Evolutionary conservation across 345 rosid species (phyloP), one percentile per base, ranked within the genome.

Genomic region (Mercurialis annua): DNA sequence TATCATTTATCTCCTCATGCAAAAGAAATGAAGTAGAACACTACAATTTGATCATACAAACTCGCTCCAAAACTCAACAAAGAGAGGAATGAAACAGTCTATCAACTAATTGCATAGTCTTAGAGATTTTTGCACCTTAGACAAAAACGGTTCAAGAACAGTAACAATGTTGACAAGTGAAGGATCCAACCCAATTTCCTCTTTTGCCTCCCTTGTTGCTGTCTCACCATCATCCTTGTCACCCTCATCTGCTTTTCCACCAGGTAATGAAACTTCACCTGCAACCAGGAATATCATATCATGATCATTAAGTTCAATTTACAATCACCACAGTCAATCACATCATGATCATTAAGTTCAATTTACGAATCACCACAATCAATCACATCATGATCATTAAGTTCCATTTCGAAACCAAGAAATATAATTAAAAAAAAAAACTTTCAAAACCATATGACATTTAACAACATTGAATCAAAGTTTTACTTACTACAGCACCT

Each of bases 181-280:
- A 77, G 96, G 92, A 56, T 85, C 87, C 78, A 84, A 80, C 44
- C 90, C 88, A 65, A 86, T 83, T 79, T 86, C 90, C 77, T 87
- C 97, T 70, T 80, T 72, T 1, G 90, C 92, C 62, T 90, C 92
- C 68, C 90, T 81, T 1, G 84, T 78, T n/a, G 90, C 92, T 18
- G 87, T 88, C 34, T 84, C 82, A 40, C 79, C 84, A 73, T 85
- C 90, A 78, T 83, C 85, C 76, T 77, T 80, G 69, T 89, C 90
- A 61, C 68, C 78, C 75, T 89, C 92, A 5, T 89, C 92, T 4
- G 84, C 79, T 75, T 87, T 86, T 52, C 96, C 92, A 54, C 96
- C 96, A 8, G 96, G 96, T 75, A 89, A 73, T 72, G 96, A 83
- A 72, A 89, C 86, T 76, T 89, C 96, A 62, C 92, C 96, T 89